Base-by-base conservation (phyloP, 2,329 filamentous ascomycete genomes). In the Colletotrichum magnum region DNA sequence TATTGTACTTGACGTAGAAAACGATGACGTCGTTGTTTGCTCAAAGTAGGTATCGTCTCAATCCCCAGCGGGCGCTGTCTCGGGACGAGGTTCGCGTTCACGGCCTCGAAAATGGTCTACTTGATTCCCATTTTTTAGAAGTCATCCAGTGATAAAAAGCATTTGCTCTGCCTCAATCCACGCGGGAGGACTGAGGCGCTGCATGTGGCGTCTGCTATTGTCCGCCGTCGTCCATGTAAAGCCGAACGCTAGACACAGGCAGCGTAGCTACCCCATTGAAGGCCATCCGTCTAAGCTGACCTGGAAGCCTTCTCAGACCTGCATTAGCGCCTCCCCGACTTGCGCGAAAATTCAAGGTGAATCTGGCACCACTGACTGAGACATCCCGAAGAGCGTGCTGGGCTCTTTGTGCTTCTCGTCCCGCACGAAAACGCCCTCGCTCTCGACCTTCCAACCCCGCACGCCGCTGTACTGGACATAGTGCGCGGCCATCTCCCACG, bases 401-500 rank as follows among this genome's bases (percentile, higher is more conserved):
- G 54, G 41, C n/a, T n/a, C 43, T 6, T 47, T 50, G 41, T 75
- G 69, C 3, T 75, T 70, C 45, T 70, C 72, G 4, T 68, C 51
- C 26, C 77, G 72, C 3, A 84, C 79, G 47, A 88, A 83, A n/a
- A 86, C 76, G 1, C 86, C 86, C 5, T 83, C 79, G 2, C 80
- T 73, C 48, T 79, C 81, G 52, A 84, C 80, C 18, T 76, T 79
- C 86, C 86, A 88, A 3, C 76, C 78, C 24, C 76, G 73, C 2
- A 77, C 74, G 0, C 75, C 75, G 54, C 77, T 79, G 18, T 78
- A 74, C 43, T 81, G 76, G 0, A 85, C 75, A 68, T 80, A 82
- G 43, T 83, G 77, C 16, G 83, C 80, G 0, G 80, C 81, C 79
- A 83, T 79, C 1, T 81, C 77, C 86, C 86, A 88, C 3, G 80